Evolutionary conservation across 805 yeast species (phyloP), one percentile per base, ranked within the genome.

Genomic region (Ogataea methanolica): DNA sequence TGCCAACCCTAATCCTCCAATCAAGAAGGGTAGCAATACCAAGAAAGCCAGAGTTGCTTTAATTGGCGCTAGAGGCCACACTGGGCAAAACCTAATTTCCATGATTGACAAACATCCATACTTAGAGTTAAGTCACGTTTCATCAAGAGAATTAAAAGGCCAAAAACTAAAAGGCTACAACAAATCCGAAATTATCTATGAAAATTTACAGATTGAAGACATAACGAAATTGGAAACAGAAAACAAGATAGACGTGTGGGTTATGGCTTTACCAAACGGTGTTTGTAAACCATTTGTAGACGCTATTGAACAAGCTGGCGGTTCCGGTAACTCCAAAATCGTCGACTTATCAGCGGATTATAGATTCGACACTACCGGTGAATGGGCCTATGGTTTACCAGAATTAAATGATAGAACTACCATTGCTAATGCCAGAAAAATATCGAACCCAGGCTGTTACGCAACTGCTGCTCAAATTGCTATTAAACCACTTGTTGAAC

Each of bases 401-500:
- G 99, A 94, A 70, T 76, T 94, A 60, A 82, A 79, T 47, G 76
- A 81, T 56, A 82, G 99, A 65, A 62, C 71, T 9, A 62, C 62
- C 11, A 86, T 94, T 58, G 78, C 86, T 35, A 62, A 72, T 14
- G 92, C 98, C 17, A 75, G 78, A 60, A 88, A 86, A 65, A 87
- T 94, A 52, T 84, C 97, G 5, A 94, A 94, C 71, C 99, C 99
- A 2, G 99, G 99, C 42, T 94, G 99, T 74, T 94, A 91, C 66
- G 97, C 99, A n/a, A 94, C 99, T 41, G 97, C 95, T 49, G 94
- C 97, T 14, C 98, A 94, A 73, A 70, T 90, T 23, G 91, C 96
- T 14, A 83, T 94, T 63, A 83, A 92, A 42, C 99, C 99, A 34
- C 73, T 94, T 58, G 69, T 77, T n/a, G 80, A 82, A 42, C 79